Evolutionary conservation across 129 eudicot species (phyloP), one percentile per base, ranked within the genome.

Genomic region (Centrapalus pauciflorus): DNA sequence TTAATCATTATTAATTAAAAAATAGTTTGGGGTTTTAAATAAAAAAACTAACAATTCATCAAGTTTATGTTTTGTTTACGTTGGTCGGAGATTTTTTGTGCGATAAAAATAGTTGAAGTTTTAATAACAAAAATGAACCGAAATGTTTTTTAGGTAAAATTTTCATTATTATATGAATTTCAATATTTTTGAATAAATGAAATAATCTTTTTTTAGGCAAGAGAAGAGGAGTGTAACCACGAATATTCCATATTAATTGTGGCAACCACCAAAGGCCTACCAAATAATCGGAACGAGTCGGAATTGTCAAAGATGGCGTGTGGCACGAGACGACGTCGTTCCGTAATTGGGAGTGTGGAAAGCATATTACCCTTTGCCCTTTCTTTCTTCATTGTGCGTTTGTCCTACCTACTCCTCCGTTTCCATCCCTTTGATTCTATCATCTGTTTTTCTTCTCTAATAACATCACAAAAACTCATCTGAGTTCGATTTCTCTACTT

Each of bases 241-340:
- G 7, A 7, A 59, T 34, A 34, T 21, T 1, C 24, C 23, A 29
- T 7, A 66, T 28, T 66, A 66, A 17, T 67, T 67, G 75, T 70
- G 75, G 75, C 66, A 70, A 60, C 76, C 76, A 71, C 30, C 77
- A 52, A 73, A 51, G 29, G 34, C 71, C 12, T 32, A 62, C 63
- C 46, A 52, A 45, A 26, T 28, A 12, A 25, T 63, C 40, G 30
- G 28, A 1, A 46, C 25, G 49, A 16, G 43, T 28, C 55, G 35
- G 19, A 72, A 61, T 23, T 64, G 71, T 73, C 71, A 73, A 73
- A 52, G 16, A 11, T 63, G 65, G 71, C 71, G 51, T 73, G 71
- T 73, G 64, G 64, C 45, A 12, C 7, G 8, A 20, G 64, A 73
- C 77, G 71, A 3, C 71, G 71, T 63, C 77, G 71, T 73, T 63